These are phyloP conservation scores for Penicillium vulpinum DNA, from an alignment of 2,329 filamentous ascomycete genomes.

Conservation along the genomic window DNA sequence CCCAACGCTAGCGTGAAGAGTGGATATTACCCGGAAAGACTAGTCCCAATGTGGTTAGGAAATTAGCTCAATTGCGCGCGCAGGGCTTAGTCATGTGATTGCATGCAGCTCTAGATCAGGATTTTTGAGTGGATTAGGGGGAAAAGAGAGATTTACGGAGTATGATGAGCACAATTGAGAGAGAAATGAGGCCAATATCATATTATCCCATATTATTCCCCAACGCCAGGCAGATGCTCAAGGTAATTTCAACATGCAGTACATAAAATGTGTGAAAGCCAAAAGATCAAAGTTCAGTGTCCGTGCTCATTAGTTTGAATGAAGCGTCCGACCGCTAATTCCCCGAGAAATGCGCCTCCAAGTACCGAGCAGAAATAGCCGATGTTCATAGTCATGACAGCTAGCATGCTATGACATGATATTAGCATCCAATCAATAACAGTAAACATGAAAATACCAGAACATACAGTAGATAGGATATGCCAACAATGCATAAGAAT, in stretches of 20 bases:
- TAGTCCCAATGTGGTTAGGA: not conserved
- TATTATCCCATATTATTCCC: not conserved
- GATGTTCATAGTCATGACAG: conserved; percentile 85
- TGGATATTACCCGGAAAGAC: not conserved
- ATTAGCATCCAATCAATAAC: conserved; percentile 3
- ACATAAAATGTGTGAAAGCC: not conserved
- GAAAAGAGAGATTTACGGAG: not conserved
- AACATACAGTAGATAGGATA: conserved; percentile 83
- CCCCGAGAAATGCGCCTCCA: conserved; percentile 78
- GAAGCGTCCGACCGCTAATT: conserved; percentile 75
- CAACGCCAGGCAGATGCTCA: not conserved
- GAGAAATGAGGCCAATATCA: not conserved
- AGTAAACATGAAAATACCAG: not conserved
- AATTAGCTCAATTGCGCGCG: conserved; percentile 9
- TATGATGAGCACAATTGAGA: not conserved
- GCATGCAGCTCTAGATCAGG: not conserved
- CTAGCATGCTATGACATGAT: conserved; percentile 70
- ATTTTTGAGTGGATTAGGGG: not conserved
- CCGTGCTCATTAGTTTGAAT: conserved; percentile 41
- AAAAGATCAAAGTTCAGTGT: conserved; percentile 18
- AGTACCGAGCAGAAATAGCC: conserved; percentile 83
- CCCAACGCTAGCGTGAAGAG: not conserved
- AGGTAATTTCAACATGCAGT: not conserved
- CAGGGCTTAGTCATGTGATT: not conserved
- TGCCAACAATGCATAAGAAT: conserved; percentile 70